phyloP scores from a whole-genome alignment of 495 filamentous ascomycete species.

The Penicillium macrosclerotiorum region DNA sequence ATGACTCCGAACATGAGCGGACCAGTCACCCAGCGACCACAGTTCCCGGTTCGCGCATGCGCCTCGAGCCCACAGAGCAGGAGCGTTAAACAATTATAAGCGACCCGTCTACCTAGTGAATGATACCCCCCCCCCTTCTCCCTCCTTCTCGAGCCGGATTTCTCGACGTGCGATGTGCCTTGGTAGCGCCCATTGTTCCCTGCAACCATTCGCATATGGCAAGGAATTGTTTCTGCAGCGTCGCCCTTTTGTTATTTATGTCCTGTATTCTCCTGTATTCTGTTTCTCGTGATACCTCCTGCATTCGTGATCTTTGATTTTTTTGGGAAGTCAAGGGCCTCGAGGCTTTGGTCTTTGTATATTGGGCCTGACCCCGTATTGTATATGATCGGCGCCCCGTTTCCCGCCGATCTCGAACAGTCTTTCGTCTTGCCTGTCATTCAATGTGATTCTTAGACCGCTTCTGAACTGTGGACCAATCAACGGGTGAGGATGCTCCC shows the following conservation, averaged over 20 bases:
- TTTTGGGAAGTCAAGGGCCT: too few relatives aligned
- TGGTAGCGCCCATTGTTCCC: neutral
- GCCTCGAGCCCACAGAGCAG: slow-evolving; percentile 14
- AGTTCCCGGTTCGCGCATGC: slow-evolving; percentile 1
- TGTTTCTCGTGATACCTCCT: slow-evolving; percentile 16
- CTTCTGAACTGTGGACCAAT: too few relatives aligned
- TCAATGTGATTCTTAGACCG: too few relatives aligned
- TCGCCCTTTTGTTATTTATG: neutral
- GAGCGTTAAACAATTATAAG: slow-evolving; percentile 10
- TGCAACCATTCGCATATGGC: neutral
- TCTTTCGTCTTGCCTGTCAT: too few relatives aligned
- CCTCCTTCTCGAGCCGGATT: neutral
- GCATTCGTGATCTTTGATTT: neutral
- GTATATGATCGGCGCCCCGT: too few relatives aligned
- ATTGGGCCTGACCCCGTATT: too few relatives aligned
- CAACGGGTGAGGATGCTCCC: too few relatives aligned
- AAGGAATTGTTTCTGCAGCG: neutral
- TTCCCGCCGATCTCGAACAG: too few relatives aligned
- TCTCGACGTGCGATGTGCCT: slow-evolving; percentile 1
- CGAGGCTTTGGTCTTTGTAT: too few relatives aligned
- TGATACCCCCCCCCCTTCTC: slow-evolving; percentile 21
- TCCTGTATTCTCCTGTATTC: neutral
- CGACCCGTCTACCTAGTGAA: slow-evolving; percentile 5
- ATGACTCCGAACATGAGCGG: slow-evolving; percentile 16
- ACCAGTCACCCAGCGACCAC: neutral